A percentile compares a stretch with the other conserved stretches of the same genome.
Evolutionary conservation across 164 flowering plant genomes (phyloP).

Genomic region (Chloranthus sessilifolius): DNA sequence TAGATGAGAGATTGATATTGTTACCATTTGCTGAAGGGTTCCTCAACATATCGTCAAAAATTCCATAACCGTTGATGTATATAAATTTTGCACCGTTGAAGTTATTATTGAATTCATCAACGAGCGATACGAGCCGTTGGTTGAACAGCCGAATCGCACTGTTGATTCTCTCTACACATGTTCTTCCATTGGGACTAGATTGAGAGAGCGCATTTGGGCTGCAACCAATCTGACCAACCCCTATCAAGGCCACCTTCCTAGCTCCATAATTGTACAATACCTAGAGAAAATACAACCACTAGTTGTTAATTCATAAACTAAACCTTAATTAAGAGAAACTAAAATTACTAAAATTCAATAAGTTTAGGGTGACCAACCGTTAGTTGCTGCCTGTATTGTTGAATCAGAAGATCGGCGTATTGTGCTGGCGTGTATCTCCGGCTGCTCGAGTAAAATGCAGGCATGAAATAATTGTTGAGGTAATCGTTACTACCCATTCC

Average conservation of each 20-base stretch:
- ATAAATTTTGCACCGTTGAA: slow-evolving; percentile 37
- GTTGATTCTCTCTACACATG: slow-evolving; percentile 54
- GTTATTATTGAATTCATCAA: slow-evolving; percentile 31
- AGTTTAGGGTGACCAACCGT: slow-evolving; percentile 21
- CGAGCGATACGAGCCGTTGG: slow-evolving; percentile 34
- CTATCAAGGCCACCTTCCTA: slow-evolving; percentile 71
- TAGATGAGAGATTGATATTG: too few relatives aligned
- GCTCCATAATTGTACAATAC: slow-evolving; percentile 66
- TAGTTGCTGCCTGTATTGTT: slow-evolving; percentile 45
- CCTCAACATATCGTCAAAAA: slow-evolving; percentile 47
- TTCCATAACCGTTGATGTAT: slow-evolving; percentile 51
- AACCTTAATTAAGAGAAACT: not conserved
- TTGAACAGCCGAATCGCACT: slow-evolving; percentile 49
- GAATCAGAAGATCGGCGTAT: slow-evolving; percentile 60
- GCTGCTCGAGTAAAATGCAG: slow-evolving; percentile 41
- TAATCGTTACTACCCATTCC: slow-evolving; percentile 58
- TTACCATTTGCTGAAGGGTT: slow-evolving; percentile 45
- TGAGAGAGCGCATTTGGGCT: slow-evolving; percentile 57
- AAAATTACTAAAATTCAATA: not conserved
- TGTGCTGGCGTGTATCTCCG: slow-evolving; percentile 53
- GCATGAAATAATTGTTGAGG: slow-evolving; percentile 60
- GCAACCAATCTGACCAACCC: slow-evolving; percentile 72
- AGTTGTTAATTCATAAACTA: not conserved
- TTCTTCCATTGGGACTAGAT: slow-evolving; percentile 40
- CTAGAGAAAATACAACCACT: slow-evolving; percentile 22